Percentiles rank a stretch among this genome's conserved stretches.
These are phyloP conservation scores for Phyllosticta citriasiana DNA, from an alignment of 2,329 filamentous ascomycete species.

Conservation along the genomic window DNA sequence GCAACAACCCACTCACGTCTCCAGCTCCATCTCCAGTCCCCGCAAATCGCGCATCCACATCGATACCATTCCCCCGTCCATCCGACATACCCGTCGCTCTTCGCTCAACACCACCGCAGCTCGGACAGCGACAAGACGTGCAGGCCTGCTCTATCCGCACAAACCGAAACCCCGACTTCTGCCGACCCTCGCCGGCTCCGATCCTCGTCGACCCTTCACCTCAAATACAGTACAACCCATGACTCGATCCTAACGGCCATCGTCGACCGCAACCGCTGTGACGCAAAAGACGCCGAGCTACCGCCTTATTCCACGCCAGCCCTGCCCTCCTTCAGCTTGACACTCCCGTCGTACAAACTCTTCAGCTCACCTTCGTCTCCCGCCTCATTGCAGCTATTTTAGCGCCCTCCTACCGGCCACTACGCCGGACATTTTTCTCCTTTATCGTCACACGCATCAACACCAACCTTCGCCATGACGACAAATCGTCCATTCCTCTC, in stretches of 20 bases:
- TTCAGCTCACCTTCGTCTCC: neutral
- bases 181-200: conserved; percentile 2
- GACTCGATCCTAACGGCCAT: neutral
- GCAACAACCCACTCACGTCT: neutral
- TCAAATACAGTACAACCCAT: neutral
- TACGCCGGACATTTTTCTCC: neutral
- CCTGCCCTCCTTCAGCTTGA: neutral
- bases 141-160: neutral
- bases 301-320: neutral
- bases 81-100: neutral
- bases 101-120: neutral
- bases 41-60: neutral
- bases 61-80: neutral
- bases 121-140: neutral
- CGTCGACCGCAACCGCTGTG: neutral
- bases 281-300: neutral
- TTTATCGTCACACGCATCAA: neutral
- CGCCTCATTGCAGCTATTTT: neutral
- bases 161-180: conserved; percentile 2
- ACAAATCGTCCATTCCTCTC: conserved; percentile 48
- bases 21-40: neutral
- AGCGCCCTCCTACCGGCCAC: neutral
- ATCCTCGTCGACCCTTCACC: neutral
- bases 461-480: conserved; percentile 3
- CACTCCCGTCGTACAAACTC: neutral